These are phyloP conservation scores for Achlya hypogyna DNA, from an alignment of 352 stramenopile species.

Conservation along the genomic window DNA sequence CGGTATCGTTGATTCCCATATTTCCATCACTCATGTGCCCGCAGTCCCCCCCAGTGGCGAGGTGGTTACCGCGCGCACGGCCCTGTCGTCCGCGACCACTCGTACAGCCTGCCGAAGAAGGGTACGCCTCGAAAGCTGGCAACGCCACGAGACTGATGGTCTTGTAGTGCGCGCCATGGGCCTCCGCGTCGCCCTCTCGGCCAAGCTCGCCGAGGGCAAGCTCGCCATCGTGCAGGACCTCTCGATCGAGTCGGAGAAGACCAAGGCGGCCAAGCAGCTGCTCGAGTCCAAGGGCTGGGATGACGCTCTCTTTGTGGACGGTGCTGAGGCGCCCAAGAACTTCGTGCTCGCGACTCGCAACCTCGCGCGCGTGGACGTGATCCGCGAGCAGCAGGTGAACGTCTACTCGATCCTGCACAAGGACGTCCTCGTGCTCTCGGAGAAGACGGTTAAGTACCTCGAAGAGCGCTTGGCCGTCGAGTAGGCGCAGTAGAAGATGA, in stretches of 20 bases:
- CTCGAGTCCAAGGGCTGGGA: constrained; percentile 70
- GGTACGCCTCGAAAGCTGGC: background rate
- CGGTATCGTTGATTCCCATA: constrained; percentile 16
- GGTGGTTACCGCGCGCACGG: constrained; percentile 78
- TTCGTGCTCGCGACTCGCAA: constrained; percentile 78
- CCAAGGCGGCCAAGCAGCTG: constrained; percentile 80
- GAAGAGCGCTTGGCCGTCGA: constrained; percentile 79
- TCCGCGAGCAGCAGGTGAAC: constrained; percentile 84
- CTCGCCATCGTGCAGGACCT: constrained; percentile 72
- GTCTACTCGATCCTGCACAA: constrained; percentile 87
- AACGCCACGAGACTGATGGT: background rate
- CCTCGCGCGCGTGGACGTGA: constrained; percentile 73
- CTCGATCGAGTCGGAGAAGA: constrained; percentile 66
- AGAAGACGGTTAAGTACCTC: constrained; percentile 81
- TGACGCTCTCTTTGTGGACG: constrained; percentile 78
- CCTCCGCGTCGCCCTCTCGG: constrained; percentile 73
- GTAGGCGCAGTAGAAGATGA: constrained; percentile 27
- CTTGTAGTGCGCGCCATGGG: constrained; percentile 66
- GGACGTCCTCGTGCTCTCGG: constrained; percentile 78
- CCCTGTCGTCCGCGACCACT: constrained; percentile 77
- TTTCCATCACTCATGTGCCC: background rate
- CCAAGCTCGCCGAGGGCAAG: constrained; percentile 82
- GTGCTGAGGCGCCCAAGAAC: constrained; percentile 59
- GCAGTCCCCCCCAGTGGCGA: constrained; percentile 69
- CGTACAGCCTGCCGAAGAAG: constrained; percentile 83